Percentiles rank a stretch among this genome's conserved stretches.
These are phyloP conservation scores for Cercospora citrullina DNA, from an alignment of 2,329 filamentous ascomycete genomes.

Conservation along the genomic window DNA sequence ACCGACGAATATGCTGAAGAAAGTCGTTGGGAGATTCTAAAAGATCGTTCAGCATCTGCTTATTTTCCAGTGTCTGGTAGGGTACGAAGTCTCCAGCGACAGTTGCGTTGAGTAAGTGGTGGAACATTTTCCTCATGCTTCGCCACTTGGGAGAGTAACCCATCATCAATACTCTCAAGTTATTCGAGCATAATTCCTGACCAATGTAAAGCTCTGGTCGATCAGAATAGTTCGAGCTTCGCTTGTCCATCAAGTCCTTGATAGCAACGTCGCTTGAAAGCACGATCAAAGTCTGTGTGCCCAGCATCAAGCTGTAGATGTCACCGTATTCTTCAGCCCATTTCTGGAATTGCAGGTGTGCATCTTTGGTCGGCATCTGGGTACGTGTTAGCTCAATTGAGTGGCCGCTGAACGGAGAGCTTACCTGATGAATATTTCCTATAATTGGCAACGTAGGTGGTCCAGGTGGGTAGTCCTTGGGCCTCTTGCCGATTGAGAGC, in stretches of 20 bases:
- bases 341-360: slow-evolving; percentile 51
- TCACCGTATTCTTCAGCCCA: slow-evolving; percentile 56
- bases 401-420: neutral
- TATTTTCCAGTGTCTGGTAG: slow-evolving; percentile 59
- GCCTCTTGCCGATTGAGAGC: slow-evolving; percentile 26
- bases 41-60: slow-evolving; percentile 54
- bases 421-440: slow-evolving; percentile 33
- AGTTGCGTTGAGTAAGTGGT: slow-evolving; percentile 51
- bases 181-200: slow-evolving; percentile 20
- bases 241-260: slow-evolving; percentile 44
- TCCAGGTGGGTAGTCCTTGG: slow-evolving; percentile 30
- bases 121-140: slow-evolving; percentile 44
- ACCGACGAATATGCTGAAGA: slow-evolving; percentile 50
- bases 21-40: slow-evolving; percentile 48
- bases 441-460: slow-evolving; percentile 34
- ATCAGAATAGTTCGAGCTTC: slow-evolving; percentile 29
- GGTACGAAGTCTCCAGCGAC: slow-evolving; percentile 51
- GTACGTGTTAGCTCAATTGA: neutral
- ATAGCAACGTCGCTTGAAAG: slow-evolving; percentile 49
- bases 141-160: slow-evolving; percentile 34
- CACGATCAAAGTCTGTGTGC: slow-evolving; percentile 50
- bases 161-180: slow-evolving; percentile 30
- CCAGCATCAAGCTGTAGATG: slow-evolving; percentile 54
- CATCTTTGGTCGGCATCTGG: slow-evolving; percentile 46
- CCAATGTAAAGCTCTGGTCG: slow-evolving; percentile 30